Evolutionary conservation across 2,329 filamentous ascomycete species (phyloP), one percentile per base, ranked within the genome.

Genomic region (Cercospora berteroae): DNA sequence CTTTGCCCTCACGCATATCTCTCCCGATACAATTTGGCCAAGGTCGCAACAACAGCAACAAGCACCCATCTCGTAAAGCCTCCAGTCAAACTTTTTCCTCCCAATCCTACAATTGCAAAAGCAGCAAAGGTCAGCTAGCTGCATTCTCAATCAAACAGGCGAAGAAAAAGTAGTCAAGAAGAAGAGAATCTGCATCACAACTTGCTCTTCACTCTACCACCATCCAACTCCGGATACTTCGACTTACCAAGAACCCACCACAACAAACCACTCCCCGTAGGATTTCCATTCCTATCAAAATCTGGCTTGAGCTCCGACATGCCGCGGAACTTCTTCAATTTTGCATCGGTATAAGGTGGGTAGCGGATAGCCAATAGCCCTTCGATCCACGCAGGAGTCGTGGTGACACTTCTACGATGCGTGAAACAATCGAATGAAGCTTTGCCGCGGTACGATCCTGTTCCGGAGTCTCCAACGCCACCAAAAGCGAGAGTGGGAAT

Each of bases 401-500:
- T 84, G 23, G 87, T 86, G 36, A 91, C 79, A 60, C 83, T 81
- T 42, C 88, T 83, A 18, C 84, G 82, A 77, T 91, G 89, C 1
- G 87, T 87, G 76, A 90, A 91, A 71, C 81, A 81, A 73, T 92
- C 89, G 79, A 91, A 92, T 1, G 85, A 87, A n/a, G 90, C 84
- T 75, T 88, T 88, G 68, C 93, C 93, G 73, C 91, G 88, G 82
- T 96, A 96, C 31, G 87, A 82, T 69, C 93, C 93, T 69, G 86
- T 85, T 63, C 93, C 93, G 55, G 89, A 92, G 72, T 90, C 86
- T 70, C 93, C 93, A 7, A 96, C 90, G 74, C 93, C 93, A 70
- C 93, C 93, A 77, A 96, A 96, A 42, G 90, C 84, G 1, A 95
- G 82, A 2, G 89, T 91, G 33, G 87, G 85, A 70, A 95, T 85